Evolutionary conservation across 2,329 filamentous ascomycete species (phyloP).

Genomic region (Paracorniculantispora psalliotae): DNA sequence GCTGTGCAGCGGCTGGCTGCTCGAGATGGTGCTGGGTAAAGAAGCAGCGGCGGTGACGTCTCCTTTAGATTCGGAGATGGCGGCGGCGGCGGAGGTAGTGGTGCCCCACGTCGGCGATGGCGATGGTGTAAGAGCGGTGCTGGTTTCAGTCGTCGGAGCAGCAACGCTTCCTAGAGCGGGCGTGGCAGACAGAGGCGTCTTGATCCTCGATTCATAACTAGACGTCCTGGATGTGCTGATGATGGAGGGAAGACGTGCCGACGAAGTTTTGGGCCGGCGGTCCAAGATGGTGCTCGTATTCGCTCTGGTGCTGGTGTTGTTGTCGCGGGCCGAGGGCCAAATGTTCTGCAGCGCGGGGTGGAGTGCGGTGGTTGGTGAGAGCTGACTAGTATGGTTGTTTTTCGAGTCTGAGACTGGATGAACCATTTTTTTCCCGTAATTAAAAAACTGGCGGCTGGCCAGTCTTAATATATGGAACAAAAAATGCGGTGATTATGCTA

Average conservation of each 20-base stretch:
- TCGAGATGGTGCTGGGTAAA: constrained; percentile 51
- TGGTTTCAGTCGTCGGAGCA: neutral
- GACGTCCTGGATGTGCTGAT: constrained; percentile 20
- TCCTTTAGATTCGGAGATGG: constrained; percentile 5
- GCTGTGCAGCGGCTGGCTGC: neutral
- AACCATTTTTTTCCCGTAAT: neutral
- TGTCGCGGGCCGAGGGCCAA: neutral
- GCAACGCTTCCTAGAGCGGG: constrained; percentile 23
- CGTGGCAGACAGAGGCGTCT: constrained; percentile 21
- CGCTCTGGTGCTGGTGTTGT: neutral
- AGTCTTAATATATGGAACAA: neutral
- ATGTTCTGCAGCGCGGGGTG: constrained; percentile 8
- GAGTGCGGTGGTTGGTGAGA: neutral
- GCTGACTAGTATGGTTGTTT: neutral
- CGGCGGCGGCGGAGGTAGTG: neutral
- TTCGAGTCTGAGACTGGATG: neutral
- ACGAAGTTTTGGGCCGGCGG: constrained; percentile 18
- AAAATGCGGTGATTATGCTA: neutral
- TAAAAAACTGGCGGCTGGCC: neutral
- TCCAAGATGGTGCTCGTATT: constrained; percentile 14
- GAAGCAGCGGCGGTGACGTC: neutral
- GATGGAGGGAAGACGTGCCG: constrained; percentile 13
- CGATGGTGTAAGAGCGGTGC: constrained; percentile 3
- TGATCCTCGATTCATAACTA: constrained; percentile 16
- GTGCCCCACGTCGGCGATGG: constrained; percentile 9